phyloP scores from a whole-genome alignment of 108 stramenopile species.

The Nitzschia inconspicua region DNA sequence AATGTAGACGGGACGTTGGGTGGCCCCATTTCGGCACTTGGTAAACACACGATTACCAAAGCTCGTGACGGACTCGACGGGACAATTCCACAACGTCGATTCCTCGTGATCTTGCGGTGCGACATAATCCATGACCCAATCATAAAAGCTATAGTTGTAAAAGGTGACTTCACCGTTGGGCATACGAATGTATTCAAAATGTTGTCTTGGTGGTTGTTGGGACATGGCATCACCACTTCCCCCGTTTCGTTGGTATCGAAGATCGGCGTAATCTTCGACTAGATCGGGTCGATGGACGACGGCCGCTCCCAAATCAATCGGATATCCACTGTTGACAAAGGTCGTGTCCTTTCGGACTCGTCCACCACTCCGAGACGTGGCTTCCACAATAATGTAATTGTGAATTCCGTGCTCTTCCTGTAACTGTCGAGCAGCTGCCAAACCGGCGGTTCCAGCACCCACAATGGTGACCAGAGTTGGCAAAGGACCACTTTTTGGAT shows the following conservation, averaged over 20 bases:
- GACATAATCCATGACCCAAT: too few relatives aligned
- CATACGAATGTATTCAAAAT: too few relatives aligned
- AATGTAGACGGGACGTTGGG: too few relatives aligned
- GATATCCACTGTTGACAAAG: conserved; percentile 9
- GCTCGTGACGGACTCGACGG: too few relatives aligned
- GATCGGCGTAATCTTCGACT: neutral
- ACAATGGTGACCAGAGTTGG: conserved; percentile 2
- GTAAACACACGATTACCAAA: too few relatives aligned
- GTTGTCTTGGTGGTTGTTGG: neutral
- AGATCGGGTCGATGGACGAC: neutral
- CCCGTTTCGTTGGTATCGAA: neutral
- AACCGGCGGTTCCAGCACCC: conserved; percentile 8
- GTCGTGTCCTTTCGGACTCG: neutral
- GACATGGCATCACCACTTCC: neutral
- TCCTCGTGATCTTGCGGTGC: too few relatives aligned
- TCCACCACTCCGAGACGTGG: neutral
- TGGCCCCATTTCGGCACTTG: too few relatives aligned
- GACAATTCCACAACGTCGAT: too few relatives aligned
- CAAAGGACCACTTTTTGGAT: too few relatives aligned
- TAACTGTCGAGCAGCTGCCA: neutral
- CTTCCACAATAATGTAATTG: conserved; percentile 4
- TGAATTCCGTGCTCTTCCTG: neutral
- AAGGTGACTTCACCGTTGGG: too few relatives aligned
- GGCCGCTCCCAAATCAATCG: conserved; percentile 8
- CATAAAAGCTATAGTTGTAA: too few relatives aligned